Evolutionary conservation across 1,284 basidiomycete species (phyloP).

Genomic region (Nidula niveotomentosa): DNA sequence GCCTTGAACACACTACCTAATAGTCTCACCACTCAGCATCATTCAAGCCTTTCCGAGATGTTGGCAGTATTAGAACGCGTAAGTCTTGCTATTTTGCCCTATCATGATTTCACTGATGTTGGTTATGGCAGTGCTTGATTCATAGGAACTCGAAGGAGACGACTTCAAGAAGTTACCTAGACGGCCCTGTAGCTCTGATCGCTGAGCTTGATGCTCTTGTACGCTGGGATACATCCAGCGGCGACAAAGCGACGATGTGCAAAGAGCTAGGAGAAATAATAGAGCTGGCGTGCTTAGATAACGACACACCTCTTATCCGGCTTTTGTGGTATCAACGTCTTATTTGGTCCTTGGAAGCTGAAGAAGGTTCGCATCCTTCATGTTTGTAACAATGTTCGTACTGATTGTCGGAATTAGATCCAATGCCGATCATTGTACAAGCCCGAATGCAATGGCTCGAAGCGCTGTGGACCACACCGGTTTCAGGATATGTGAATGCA

Average conservation of each 20-base stretch:
- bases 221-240: background rate
- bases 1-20: constrained; percentile 32
- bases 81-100: background rate
- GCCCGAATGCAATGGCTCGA: constrained; percentile 49
- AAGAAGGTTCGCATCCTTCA: constrained; percentile 27
- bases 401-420: constrained; percentile 20
- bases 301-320: constrained; percentile 34
- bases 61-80: constrained; percentile 14
- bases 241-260: background rate
- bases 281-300: constrained; percentile 29
- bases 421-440: constrained; percentile 26
- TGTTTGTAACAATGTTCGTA: background rate
- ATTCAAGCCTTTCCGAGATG: constrained; percentile 5
- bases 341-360: constrained; percentile 45
- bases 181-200: constrained; percentile 15
- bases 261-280: constrained; percentile 29
- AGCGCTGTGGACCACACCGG: constrained; percentile 37
- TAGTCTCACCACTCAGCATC: constrained; percentile 3
- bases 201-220: constrained; percentile 17
- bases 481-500: background rate
- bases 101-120: no score
- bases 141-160: background rate
- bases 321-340: constrained; percentile 55
- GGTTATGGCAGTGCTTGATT: no score
- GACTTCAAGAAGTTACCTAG: background rate